Conservation (phyloP, 148 eudicot species). For the Selenicereus undatus region DNA sequence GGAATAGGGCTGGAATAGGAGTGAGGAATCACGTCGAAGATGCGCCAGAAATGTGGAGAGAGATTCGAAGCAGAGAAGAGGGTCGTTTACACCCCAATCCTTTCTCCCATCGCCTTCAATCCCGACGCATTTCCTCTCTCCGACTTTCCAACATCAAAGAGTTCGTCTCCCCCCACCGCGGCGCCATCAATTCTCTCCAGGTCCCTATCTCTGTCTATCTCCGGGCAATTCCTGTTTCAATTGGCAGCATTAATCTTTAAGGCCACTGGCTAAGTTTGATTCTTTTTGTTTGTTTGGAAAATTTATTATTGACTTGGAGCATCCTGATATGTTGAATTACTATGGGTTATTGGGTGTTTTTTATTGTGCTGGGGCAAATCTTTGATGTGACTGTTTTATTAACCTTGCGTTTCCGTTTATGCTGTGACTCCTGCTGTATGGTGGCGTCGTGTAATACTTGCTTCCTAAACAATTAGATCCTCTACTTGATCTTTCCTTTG, state of each 20-base stretch:
- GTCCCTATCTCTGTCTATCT: slow-evolving; percentile 32
- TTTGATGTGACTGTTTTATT: too few relatives aligned
- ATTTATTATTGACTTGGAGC: background rate
- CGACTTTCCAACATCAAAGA: slow-evolving; percentile 83
- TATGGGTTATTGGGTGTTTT: background rate
- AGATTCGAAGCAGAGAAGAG: slow-evolving; percentile 62
- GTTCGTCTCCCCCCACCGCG: slow-evolving; percentile 81
- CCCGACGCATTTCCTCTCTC: slow-evolving; percentile 55
- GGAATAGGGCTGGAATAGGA: background rate
- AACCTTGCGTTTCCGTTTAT: too few relatives aligned
- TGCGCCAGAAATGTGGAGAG: slow-evolving; percentile 74
- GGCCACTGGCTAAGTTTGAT: background rate
- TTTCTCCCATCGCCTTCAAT: slow-evolving; percentile 56
- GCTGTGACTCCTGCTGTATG: background rate
- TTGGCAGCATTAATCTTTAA: background rate
- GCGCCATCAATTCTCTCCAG: slow-evolving; percentile 90
- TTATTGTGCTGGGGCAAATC: too few relatives aligned
- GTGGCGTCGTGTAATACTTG: too few relatives aligned
- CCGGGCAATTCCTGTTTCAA: background rate
- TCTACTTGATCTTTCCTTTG: too few relatives aligned
- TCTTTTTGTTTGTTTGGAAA: background rate
- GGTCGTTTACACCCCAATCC: slow-evolving; percentile 54
- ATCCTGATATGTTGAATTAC: background rate
- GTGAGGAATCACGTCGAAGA: slow-evolving; percentile 30
- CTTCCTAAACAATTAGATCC: too few relatives aligned